Base-by-base conservation (phyloP, 2,329 filamentous ascomycete genomes). In the Teratosphaeria gauchensis region DNA sequence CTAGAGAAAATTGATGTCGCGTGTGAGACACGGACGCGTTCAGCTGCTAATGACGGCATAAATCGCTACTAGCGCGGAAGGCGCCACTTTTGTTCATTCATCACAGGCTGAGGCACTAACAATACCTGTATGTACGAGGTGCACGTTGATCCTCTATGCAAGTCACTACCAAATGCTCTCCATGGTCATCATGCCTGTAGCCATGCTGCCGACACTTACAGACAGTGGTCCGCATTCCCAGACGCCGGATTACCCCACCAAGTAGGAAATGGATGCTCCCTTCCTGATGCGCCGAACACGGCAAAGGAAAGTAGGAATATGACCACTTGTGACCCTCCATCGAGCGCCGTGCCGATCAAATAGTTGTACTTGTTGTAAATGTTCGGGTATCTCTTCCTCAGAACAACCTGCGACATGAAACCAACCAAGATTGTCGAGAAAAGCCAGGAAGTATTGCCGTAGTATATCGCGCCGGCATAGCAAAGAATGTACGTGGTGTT, bases 1-100 rank as follows among this genome's bases (percentile, higher is more conserved):
- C 70, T 28, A 60, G 53, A 6, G 55, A 42, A n/a, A 11, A 16
- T n/a, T 1, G 24, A 4, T 56, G 54, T 24, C 42, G 19, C 21
- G 28, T 52, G 16, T 4, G 38, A 8, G 12, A 32, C 55, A 30
- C 33, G 33, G n/a, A 33, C 14, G 33, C 51, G 35, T 42, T 42
- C 35, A 42, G 35, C 11, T 14, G 12, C n/a, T 14, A 16, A 16
- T 42, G 35, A 42, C 35, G 35, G 11, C 35, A 42, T 42, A 35
- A n/a, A 21, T 19, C 6, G 30, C 56, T 19, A 33, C 24, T 16
- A 21, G 16, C 12, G 31, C 32, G 28, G 53, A 55, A 35, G 53
- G 51, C 51, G 16, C 28, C 11, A 31, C 4, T 4, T 53, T 48
- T 24, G 16, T 48, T 48, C 42, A 21, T 8, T 46, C n/a, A 21